Conservation (phyloP, 1,284 basidiomycete species). For the Mrakiaceae sp. region DNA sequence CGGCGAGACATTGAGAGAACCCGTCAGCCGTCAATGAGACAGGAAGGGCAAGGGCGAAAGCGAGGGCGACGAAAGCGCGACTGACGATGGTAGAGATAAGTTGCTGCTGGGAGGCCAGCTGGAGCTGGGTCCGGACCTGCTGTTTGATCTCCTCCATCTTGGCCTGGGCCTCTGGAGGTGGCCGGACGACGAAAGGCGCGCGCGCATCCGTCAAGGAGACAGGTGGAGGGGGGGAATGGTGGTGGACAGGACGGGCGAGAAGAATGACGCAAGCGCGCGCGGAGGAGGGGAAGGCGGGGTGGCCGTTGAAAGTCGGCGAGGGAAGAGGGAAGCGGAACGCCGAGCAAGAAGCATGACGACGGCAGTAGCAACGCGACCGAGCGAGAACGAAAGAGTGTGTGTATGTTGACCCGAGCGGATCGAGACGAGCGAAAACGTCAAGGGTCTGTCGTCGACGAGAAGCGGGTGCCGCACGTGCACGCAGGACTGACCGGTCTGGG, state of each 20-base stretch:
- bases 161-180: background rate
- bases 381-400: background rate
- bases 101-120: conserved; percentile 63
- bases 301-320: no score
- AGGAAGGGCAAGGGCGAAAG: background rate
- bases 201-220: no score
- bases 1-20: background rate
- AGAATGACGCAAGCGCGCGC: no score
- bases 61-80: background rate
- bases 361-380: no score
- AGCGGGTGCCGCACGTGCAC: background rate
- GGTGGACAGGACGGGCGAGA: no score
- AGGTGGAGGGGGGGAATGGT: no score
- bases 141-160: conserved; percentile 61
- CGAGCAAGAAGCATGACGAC: no score
- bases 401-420: background rate
- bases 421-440: background rate
- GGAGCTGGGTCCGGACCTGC: conserved; percentile 56
- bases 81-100: conserved; percentile 53
- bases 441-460: background rate
- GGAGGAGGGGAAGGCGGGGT: no score
- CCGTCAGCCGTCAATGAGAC: background rate
- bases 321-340: no score
- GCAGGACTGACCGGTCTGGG: background rate
- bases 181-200: background rate